Evolutionary conservation across 768 basidiomycete species (phyloP).

Genomic region (Lyophyllum decastes): DNA sequence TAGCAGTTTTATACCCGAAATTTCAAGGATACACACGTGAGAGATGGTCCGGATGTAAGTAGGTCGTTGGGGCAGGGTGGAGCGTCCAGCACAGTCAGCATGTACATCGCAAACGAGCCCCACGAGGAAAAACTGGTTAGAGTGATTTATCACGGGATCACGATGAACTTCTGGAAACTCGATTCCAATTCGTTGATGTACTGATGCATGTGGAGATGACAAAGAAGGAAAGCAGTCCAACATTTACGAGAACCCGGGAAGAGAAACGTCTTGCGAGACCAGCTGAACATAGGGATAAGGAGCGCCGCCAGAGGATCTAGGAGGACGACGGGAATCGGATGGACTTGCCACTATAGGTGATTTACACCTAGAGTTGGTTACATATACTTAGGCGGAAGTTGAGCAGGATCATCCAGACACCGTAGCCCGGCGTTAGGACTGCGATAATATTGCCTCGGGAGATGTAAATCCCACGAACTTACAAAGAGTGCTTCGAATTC

Average conservation of each 20-base stretch:
- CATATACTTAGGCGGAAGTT: no score
- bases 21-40: not conserved
- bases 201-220: no score
- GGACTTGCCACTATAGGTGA: no score
- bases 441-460: not conserved
- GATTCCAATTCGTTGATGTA: not conserved
- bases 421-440: no score
- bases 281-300: no score
- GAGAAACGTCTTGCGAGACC: no score
- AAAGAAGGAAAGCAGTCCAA: not conserved
- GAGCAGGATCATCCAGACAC: no score
- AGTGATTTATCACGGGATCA: not conserved
- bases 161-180: not conserved
- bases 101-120: not conserved
- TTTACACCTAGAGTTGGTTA: no score
- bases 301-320: no score
- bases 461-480: not conserved
- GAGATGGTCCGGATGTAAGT: not conserved
- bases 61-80: not conserved
- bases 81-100: not conserved
- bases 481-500: slow-evolving; percentile 1
- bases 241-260: not conserved
- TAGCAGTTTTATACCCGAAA: not conserved
- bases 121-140: not conserved
- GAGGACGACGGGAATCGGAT: no score